Conservation (phyloP, 768 basidiomycete species). For the Melanogaster broomeanus region DNA sequence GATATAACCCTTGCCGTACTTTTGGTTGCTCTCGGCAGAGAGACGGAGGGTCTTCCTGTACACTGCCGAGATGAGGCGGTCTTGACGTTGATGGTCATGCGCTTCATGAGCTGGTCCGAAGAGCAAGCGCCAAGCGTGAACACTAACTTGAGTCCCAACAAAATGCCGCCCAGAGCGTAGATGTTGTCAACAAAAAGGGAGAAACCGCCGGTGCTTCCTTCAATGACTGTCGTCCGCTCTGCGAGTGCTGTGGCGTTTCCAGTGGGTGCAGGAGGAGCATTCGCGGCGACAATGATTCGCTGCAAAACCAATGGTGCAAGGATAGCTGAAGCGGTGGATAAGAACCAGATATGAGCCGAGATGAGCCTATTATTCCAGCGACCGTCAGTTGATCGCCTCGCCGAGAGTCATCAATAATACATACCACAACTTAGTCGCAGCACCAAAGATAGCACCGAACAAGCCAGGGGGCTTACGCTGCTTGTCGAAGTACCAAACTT, state of each 20-base stretch:
- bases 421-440: constrained; percentile 17
- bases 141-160: constrained; percentile 25
- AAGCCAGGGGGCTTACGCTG: constrained; percentile 13
- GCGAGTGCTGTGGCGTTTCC: constrained; percentile 21
- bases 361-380: constrained; percentile 15
- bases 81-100: constrained; percentile 31
- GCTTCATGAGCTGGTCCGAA: constrained; percentile 29
- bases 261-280: constrained; percentile 18
- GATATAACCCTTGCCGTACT: constrained; percentile 28
- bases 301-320: constrained; percentile 28
- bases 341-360: constrained; percentile 30
- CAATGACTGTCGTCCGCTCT: constrained; percentile 18
- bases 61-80: constrained; percentile 30
- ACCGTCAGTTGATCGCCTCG: background rate
- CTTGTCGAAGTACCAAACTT: constrained; percentile 18
- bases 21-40: constrained; percentile 26
- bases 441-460: constrained; percentile 17
- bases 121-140: constrained; percentile 28
- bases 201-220: constrained; percentile 28
- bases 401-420: background rate
- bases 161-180: constrained; percentile 22
- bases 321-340: constrained; percentile 21
- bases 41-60: constrained; percentile 32
- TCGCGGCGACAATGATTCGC: constrained; percentile 27
- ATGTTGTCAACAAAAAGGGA: constrained; percentile 27